These are phyloP conservation scores for Calonectria crousiana DNA, from an alignment of 2,329 filamentous ascomycete genomes.

Conservation along the genomic window DNA sequence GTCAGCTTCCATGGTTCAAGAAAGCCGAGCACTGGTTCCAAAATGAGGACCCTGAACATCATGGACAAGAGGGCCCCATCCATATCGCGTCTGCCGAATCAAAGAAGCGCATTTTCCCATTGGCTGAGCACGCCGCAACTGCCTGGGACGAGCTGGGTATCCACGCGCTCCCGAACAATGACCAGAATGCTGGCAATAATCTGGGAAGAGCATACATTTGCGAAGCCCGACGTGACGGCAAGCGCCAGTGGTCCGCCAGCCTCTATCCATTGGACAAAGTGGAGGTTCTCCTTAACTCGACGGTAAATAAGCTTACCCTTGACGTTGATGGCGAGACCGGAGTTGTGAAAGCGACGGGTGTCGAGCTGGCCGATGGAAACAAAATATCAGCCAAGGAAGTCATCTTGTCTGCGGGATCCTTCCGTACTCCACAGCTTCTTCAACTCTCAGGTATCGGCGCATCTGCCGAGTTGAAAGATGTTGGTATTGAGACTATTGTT, in stretches of 20 bases:
- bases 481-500: constrained; percentile 53
- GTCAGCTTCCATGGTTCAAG: constrained; percentile 59
- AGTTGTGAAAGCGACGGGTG: too few relatives aligned
- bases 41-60: constrained; percentile 43
- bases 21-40: constrained; percentile 52
- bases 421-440: constrained; percentile 61
- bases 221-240: too few relatives aligned
- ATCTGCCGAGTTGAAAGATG: constrained; percentile 50
- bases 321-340: too few relatives aligned
- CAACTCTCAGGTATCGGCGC: constrained; percentile 62
- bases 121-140: constrained; percentile 49
- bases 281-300: too few relatives aligned
- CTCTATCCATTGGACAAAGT: too few relatives aligned
- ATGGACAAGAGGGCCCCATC: constrained; percentile 45
- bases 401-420: constrained; percentile 60
- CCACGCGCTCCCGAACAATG: too few relatives aligned
- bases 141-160: constrained; percentile 48
- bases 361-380: too few relatives aligned
- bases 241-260: too few relatives aligned
- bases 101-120: constrained; percentile 51
- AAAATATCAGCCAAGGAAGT: too few relatives aligned
- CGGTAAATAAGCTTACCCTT: too few relatives aligned
- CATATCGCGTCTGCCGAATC: constrained; percentile 45
- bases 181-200: too few relatives aligned
- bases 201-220: too few relatives aligned